These are phyloP conservation scores for Plasmodium billcollinsi DNA, from an alignment of 169 alveolate species.

Conservation along the genomic window DNA sequence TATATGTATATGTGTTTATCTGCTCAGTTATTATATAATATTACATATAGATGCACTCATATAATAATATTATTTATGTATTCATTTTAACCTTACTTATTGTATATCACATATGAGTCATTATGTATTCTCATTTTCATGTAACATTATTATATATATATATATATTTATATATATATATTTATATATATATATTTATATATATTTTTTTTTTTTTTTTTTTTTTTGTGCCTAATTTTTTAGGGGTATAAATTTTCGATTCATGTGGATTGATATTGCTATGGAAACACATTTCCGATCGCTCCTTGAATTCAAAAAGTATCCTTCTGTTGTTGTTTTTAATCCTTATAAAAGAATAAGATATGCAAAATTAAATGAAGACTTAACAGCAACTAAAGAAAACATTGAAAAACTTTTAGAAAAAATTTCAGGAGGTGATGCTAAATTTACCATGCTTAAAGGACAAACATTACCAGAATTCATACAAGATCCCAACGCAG, in stretches of 20 bases:
- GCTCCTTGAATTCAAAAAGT: slow-evolving; percentile 78
- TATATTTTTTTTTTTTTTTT: neutral
- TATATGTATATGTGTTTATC: neutral
- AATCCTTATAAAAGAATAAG: slow-evolving; percentile 88
- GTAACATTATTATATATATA: neutral
- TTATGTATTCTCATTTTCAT: neutral
- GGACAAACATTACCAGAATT: slow-evolving; percentile 88
- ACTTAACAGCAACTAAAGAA: slow-evolving; percentile 80
- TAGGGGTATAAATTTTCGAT: slow-evolving; percentile 86
- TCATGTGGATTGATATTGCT: slow-evolving; percentile 91
- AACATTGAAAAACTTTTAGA: slow-evolving; percentile 86
- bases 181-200: neutral
- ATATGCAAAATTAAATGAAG: slow-evolving; percentile 84
- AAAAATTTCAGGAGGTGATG: slow-evolving; percentile 91
- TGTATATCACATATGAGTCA: too few species aligned
- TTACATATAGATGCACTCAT: neutral
- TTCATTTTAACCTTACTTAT: too few species aligned
- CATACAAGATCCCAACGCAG: slow-evolving; percentile 36
- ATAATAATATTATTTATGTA: neutral
- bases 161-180: too few species aligned
- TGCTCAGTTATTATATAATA: neutral
- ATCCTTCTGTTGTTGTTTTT: slow-evolving; percentile 90
- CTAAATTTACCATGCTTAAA: slow-evolving; percentile 85
- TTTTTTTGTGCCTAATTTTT: neutral
- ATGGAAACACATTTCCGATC: slow-evolving; percentile 85